Evolutionary conservation across 305 asterid genomes (phyloP), one percentile per base, ranked within the genome.

Genomic region (Fraxinus latifolia): DNA sequence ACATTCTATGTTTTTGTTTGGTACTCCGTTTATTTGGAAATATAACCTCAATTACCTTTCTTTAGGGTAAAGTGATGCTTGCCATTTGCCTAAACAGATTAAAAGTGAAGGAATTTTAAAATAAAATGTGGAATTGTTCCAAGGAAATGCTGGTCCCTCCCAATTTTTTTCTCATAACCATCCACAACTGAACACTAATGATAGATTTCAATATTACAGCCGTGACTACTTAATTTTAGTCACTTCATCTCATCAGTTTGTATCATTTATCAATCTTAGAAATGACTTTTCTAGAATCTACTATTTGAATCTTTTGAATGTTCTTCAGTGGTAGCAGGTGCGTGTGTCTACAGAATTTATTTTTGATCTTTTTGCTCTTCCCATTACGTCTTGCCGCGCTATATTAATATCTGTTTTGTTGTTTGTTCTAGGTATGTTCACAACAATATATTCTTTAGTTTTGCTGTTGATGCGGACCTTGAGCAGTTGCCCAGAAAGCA

Each of bases 361-460:
- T 31, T 71, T 71, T 32, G 21, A 31, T 31, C 44, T 31, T 71
- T 71, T 31, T 31, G 25, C 76, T 71, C 76, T 71, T 71, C 25
- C 76, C 44, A 32, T 32, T 33, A 15, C 25, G 14, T 32, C 23
- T 31, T 71, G 25, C 11, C 9, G 5, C 5, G 12, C 36, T 79
- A 55, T 39, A 62, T 74, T 80, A 77, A 80, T 82, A 70, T 65
- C 70, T 81, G 42, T 81, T 79, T 36, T 86, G 77, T 68, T 75
- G 79, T 78, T 83, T 74, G 33, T 84, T 81, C 81, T 83, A 95
- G 99, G 99, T 92, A 95, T 79, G 99, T 95, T 74, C 99, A 95
- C 90, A 95, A 95, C 90, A 95, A 95, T 86, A 95, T 95, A 90
- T 95, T 95, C 94, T 93, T 93, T 92, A 95, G 99, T 85, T 93